phyloP scores from a whole-genome alignment of 2,329 filamentous ascomycete genomes.

The Rhynchosporium secalis region DNA sequence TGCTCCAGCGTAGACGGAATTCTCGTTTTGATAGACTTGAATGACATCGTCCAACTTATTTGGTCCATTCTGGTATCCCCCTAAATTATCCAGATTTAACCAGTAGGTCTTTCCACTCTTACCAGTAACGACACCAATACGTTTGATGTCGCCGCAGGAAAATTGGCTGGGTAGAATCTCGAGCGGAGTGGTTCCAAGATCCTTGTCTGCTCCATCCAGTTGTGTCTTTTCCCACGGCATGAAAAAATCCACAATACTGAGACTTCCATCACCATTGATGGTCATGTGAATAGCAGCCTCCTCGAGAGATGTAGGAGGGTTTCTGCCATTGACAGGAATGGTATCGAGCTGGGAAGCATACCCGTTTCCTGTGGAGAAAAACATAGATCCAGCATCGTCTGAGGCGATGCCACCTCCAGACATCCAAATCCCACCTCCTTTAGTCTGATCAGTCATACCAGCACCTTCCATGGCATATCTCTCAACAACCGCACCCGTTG shows the following conservation, averaged over 20 bases:
- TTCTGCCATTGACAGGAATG: slow-evolving; percentile 46
- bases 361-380: slow-evolving; percentile 50
- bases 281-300: slow-evolving; percentile 52
- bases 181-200: slow-evolving; percentile 49
- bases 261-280: slow-evolving; percentile 46
- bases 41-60: slow-evolving; percentile 47
- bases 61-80: slow-evolving; percentile 49
- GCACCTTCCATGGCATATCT: slow-evolving; percentile 47
- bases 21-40: slow-evolving; percentile 48
- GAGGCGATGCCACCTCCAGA: slow-evolving; percentile 49
- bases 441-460: slow-evolving; percentile 43
- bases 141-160: slow-evolving; percentile 45
- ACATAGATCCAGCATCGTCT: slow-evolving; percentile 49
- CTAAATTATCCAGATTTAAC: slow-evolving; percentile 50
- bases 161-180: slow-evolving; percentile 47
- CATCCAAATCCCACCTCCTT: slow-evolving; percentile 51
- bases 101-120: slow-evolving; percentile 54
- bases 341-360: slow-evolving; percentile 49
- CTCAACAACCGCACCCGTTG: slow-evolving; percentile 47
- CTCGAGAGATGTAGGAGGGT: slow-evolving; percentile 48
- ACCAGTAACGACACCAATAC: slow-evolving; percentile 51
- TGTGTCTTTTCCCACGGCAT: slow-evolving; percentile 52
- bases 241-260: slow-evolving; percentile 50
- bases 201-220: slow-evolving; percentile 51
- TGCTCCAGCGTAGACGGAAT: slow-evolving; percentile 50